Conservation (phyloP, 768 basidiomycete genomes). For the Trametes gibbosa region DNA sequence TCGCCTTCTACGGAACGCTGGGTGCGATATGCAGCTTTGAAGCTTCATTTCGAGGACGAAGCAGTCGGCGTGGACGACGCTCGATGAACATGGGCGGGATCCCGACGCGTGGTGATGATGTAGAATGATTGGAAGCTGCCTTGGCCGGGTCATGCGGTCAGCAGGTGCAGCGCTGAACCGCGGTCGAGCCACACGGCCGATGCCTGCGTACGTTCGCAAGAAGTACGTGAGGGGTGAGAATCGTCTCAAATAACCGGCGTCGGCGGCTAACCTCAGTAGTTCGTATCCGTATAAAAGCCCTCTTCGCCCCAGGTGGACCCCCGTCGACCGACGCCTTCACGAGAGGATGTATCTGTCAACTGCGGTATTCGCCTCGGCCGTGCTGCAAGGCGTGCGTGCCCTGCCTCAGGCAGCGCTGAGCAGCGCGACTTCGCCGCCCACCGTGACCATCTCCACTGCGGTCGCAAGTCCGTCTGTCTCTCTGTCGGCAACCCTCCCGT, state of each 20-base stretch:
- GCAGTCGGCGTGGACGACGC: neutral
- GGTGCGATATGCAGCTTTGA: too few relatives aligned
- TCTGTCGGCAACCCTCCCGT: conserved; percentile 52
- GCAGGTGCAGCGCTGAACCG: neutral
- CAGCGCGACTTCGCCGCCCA: conserved; percentile 23
- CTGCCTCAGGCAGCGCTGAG: conserved; percentile 10
- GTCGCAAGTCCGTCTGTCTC: conserved; percentile 62
- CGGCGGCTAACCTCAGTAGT: neutral
- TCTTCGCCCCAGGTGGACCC: neutral
- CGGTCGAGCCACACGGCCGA: neutral
- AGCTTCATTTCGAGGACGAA: neutral
- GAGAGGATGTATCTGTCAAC: conserved; percentile 2
- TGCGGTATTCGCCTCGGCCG: conserved; percentile 1
- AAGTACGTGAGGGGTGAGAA: conserved; percentile 5
- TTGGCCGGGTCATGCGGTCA: conserved; percentile 13
- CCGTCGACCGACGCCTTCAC: conserved; percentile 5
- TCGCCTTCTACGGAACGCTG: neutral
- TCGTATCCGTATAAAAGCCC: conserved; percentile 4
- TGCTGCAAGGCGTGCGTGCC: conserved; percentile 8
- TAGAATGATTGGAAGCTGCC: neutral
- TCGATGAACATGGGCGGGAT: neutral
- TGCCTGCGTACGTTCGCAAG: neutral
- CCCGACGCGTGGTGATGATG: neutral
- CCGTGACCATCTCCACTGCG: conserved; percentile 54
- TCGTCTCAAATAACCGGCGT: conserved; percentile 1